phyloP scores from a whole-genome alignment of 371 early-diverging fungal species.

The Rhizopus stolonifer region DNA sequence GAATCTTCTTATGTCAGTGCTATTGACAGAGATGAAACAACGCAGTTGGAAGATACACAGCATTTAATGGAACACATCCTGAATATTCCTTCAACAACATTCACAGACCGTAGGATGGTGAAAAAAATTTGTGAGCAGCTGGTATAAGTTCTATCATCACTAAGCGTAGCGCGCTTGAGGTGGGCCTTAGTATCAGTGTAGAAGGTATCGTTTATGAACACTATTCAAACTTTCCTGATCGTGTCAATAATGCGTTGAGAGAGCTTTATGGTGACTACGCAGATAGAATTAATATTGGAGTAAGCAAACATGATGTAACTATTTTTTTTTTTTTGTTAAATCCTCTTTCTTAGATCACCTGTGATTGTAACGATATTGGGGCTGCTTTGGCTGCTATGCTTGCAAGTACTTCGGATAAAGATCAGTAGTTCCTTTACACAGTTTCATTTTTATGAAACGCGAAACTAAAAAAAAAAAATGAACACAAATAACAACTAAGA shows the following conservation, averaged over 20 bases:
- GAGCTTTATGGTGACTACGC: conserved; percentile 71
- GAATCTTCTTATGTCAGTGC: conserved; percentile 88
- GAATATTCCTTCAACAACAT: conserved; percentile 64
- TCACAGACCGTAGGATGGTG: conserved; percentile 79
- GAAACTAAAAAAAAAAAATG: background rate
- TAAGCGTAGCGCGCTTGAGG: conserved; percentile 47
- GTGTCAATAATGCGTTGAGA: conserved; percentile 71
- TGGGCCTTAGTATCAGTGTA: conserved; percentile 75
- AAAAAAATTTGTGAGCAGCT: conserved; percentile 77
- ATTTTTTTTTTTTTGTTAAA: background rate
- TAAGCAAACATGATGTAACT: conserved; percentile 21
- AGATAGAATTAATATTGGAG: conserved; percentile 40
- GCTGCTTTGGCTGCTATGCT: conserved; percentile 80
- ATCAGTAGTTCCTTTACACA: background rate
- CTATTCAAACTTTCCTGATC: conserved; percentile 77
- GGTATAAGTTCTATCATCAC: conserved; percentile 85
- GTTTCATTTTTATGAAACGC: conserved; percentile 1
- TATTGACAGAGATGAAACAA: conserved; percentile 78
- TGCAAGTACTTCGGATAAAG: conserved; percentile 22
- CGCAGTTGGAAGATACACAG: conserved; percentile 66
- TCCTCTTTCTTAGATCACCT: conserved; percentile 25
- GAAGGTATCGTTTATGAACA: conserved; percentile 86
- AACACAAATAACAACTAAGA: background rate
- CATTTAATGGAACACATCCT: conserved; percentile 78
- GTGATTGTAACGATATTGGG: conserved; percentile 75